Conservation (phyloP, 192 early-diverging fungal species). For the Coemansia sp. region DNA sequence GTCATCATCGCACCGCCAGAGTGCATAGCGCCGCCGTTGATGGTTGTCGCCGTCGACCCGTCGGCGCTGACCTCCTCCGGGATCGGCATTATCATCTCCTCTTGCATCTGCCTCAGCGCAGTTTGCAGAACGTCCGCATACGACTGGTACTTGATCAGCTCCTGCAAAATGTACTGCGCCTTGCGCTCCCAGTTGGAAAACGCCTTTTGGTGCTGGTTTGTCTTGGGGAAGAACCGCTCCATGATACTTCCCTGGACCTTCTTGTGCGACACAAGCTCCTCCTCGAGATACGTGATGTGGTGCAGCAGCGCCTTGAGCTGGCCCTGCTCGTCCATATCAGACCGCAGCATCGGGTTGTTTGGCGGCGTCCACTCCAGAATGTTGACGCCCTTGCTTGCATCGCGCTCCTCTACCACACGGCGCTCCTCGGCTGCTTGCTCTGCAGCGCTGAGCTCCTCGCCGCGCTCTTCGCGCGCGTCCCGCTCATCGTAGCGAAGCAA, state of each 20-base stretch:
- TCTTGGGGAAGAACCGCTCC: conserved; percentile 59
- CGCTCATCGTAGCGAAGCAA: conserved; percentile 48
- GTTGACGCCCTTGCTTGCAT: conserved; percentile 32
- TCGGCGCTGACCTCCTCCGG: conserved; percentile 39
- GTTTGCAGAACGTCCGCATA: conserved; percentile 74
- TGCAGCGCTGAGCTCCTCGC: conserved; percentile 26
- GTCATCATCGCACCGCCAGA: neutral
- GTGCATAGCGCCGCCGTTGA: conserved; percentile 3
- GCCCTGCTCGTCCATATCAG: conserved; percentile 50
- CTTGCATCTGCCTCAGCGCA: conserved; percentile 56
- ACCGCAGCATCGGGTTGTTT: conserved; percentile 54
- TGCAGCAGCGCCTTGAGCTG: conserved; percentile 67
- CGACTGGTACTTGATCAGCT: conserved; percentile 82
- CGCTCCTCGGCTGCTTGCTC: conserved; percentile 43
- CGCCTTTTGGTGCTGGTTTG: conserved; percentile 62
- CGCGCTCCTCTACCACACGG: conserved; percentile 42
- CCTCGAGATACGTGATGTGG: conserved; percentile 62
- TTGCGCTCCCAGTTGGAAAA: conserved; percentile 79
- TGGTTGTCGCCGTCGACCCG: conserved; percentile 18
- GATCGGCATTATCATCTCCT: conserved; percentile 40
- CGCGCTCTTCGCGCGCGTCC: conserved; percentile 42
- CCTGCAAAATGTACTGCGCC: conserved; percentile 73
- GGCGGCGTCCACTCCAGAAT: conserved; percentile 57
- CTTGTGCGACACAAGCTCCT: conserved; percentile 69
- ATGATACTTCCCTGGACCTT: conserved; percentile 57